These are phyloP conservation scores for Aspergillus hiratsukae DNA, from an alignment of 2,329 filamentous ascomycete species.

Conservation along the genomic window DNA sequence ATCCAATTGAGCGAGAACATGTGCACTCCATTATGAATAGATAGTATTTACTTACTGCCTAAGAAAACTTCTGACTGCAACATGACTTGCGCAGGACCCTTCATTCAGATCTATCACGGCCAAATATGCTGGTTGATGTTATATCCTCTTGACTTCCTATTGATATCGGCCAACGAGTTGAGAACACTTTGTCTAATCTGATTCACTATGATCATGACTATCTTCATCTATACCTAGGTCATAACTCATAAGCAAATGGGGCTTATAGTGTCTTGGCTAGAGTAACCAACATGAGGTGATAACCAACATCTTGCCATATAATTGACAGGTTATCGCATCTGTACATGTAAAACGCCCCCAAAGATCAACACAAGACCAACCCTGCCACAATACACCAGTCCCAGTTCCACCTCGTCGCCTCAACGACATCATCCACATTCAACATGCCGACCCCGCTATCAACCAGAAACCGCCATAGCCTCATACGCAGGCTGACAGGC, in stretches of 20 bases:
- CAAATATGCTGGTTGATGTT: conserved; percentile 21
- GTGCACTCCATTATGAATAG: conserved; percentile 19
- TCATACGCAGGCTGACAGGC: conserved; percentile 3
- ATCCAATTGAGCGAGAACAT: conserved; percentile 18
- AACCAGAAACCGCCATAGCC: conserved; percentile 1
- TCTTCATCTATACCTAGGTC: neutral
- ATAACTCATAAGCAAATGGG: neutral
- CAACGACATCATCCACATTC: conserved; percentile 1
- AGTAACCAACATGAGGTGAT: neutral
- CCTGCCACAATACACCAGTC: neutral
- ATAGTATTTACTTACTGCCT: conserved; percentile 22
- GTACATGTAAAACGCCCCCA: neutral
- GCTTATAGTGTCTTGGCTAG: neutral
- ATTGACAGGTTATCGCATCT: neutral
- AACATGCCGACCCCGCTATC: conserved; percentile 2
- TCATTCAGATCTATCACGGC: conserved; percentile 27
- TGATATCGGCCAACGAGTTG: no score
- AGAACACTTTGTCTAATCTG: no score
- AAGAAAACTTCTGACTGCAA: conserved; percentile 22
- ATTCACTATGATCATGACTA: neutral
- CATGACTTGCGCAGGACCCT: conserved; percentile 24
- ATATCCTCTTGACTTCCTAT: neutral
- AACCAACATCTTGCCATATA: neutral
- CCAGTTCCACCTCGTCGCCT: neutral
- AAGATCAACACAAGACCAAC: neutral